Base-by-base conservation (phyloP, 306 rosid genomes). In the Cicer chorassanicum region DNA sequence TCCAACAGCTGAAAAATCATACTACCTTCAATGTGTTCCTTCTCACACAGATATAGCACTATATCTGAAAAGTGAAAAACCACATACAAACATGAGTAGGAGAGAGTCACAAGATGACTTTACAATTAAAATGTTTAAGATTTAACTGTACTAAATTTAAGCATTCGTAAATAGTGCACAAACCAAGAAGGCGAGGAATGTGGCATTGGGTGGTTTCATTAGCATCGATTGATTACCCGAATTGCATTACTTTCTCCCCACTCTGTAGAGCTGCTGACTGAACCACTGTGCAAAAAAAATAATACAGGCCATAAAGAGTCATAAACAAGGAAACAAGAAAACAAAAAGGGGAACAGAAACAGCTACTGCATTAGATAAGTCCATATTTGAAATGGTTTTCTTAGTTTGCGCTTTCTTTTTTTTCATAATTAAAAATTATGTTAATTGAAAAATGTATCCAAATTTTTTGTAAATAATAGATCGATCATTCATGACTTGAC, bases 141-240 rank as follows among this genome's bases (percentile, higher is more conserved):
- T 29, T 38, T 54, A 78, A 29, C 41, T 14, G 59, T 5, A 50
- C 15, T 45, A 54, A 56, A 74, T 73, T 66, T 9, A 69, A 60
- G 42, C 48, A 63, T 43, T 61, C 70, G 19, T 16, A 56, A 70
- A 80, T 59, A 48, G 16, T 78, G 73, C 51, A 84, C 91, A 19
- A 16, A 93, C 98, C 98, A 51, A 93, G 97, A 87, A 93, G 98
- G 67, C 98, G 96, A 1, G 98, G 98, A 84, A 93, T 88, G 75
- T 87, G 88, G 65, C 96, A 92, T 84, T 81, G 90, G 42, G 80
- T 60, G 75, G 87, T 78, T 68, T 84, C 92, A 36, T 74, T 81
- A 43, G 82, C 92, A 82, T 87, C 98, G 80, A 88, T 89, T 57
- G 88, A 85, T 77, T 86, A 88, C 29, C 98, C 97, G 82, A 84